Conservation (phyloP, 1,284 basidiomycete genomes). For the Cryptococcus sp. region DNA sequence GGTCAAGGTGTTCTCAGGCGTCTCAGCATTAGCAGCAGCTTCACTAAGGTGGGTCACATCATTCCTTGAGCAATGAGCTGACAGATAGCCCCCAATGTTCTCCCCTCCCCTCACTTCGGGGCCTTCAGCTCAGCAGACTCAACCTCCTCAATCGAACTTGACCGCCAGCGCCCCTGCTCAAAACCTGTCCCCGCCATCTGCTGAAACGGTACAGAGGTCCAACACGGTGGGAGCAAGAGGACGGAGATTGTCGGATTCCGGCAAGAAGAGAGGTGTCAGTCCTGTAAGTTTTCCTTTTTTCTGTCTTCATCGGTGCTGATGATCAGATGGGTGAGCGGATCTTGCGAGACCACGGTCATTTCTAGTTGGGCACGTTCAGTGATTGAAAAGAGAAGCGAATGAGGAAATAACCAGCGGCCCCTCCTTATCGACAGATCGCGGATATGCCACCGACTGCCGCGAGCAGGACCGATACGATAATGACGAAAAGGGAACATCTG, state of each 20-base stretch:
- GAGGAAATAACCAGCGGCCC: too few relatives aligned
- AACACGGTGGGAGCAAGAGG: constrained; percentile 16
- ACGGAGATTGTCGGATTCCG: constrained; percentile 34
- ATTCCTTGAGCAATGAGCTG: neutral
- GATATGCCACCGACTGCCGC: too few relatives aligned
- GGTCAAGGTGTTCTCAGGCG: constrained; percentile 40
- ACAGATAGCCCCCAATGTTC: constrained; percentile 16
- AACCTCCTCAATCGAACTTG: constrained; percentile 2
- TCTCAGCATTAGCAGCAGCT: constrained; percentile 31
- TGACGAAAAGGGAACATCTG: neutral
- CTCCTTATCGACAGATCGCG: too few relatives aligned
- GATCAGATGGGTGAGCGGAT: constrained; percentile 43
- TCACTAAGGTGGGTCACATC: constrained; percentile 26
- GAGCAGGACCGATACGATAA: too few relatives aligned
- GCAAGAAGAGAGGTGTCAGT: constrained; percentile 39
- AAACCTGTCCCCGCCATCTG: constrained; percentile 1
- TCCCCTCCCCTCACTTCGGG: constrained; percentile 14
- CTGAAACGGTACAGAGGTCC: constrained; percentile 9
- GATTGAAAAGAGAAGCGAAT: too few relatives aligned
- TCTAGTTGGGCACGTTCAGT: too few relatives aligned
- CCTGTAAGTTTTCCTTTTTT: constrained; percentile 29
- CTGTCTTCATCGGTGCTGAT: constrained; percentile 2
- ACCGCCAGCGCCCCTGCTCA: neutral
- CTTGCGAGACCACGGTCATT: constrained; percentile 43
- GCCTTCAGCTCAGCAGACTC: neutral